Evolutionary conservation across 768 basidiomycete species (phyloP).

Genomic region (Tulasnella sp.): DNA sequence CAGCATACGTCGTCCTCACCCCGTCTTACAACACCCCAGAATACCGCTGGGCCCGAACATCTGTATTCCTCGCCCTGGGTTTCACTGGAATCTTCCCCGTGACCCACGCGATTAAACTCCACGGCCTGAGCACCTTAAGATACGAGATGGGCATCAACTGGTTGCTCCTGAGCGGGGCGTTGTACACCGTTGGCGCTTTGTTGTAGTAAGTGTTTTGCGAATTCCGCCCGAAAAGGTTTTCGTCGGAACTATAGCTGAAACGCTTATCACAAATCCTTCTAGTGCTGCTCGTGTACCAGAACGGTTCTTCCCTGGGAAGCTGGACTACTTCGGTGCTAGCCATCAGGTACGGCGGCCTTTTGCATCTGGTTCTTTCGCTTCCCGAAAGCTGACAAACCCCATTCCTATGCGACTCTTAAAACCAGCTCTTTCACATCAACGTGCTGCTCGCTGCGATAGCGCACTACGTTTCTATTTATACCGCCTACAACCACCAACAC

Average conservation of each 20-base stretch:
- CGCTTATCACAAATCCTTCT: slow-evolving; percentile 28
- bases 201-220: slow-evolving; percentile 75
- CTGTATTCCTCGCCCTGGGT: slow-evolving; percentile 75
- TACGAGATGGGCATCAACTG: slow-evolving; percentile 66
- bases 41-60: slow-evolving; percentile 70
- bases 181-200: slow-evolving; percentile 76
- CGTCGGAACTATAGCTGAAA: slow-evolving; percentile 19
- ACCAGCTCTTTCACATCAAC: slow-evolving; percentile 79
- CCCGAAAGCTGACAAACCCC: too few relatives aligned
- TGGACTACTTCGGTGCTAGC: slow-evolving; percentile 73
- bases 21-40: slow-evolving; percentile 73
- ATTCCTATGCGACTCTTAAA: too few relatives aligned
- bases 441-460: slow-evolving; percentile 69
- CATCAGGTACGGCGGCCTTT: slow-evolving; percentile 41
- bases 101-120: slow-evolving; percentile 54
- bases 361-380: too few relatives aligned
- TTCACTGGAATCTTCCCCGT: slow-evolving; percentile 65
- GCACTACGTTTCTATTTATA: slow-evolving; percentile 58
- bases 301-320: slow-evolving; percentile 64
- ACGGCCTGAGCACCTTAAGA: slow-evolving; percentile 54
- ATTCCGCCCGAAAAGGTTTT: too few relatives aligned
- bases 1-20: slow-evolving; percentile 70
- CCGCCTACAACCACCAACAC: slow-evolving; percentile 59
- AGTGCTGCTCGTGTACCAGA: slow-evolving; percentile 86
- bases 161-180: slow-evolving; percentile 61